Conservation (phyloP, 495 filamentous ascomycete genomes). For the Annulohypoxylon stygium region DNA sequence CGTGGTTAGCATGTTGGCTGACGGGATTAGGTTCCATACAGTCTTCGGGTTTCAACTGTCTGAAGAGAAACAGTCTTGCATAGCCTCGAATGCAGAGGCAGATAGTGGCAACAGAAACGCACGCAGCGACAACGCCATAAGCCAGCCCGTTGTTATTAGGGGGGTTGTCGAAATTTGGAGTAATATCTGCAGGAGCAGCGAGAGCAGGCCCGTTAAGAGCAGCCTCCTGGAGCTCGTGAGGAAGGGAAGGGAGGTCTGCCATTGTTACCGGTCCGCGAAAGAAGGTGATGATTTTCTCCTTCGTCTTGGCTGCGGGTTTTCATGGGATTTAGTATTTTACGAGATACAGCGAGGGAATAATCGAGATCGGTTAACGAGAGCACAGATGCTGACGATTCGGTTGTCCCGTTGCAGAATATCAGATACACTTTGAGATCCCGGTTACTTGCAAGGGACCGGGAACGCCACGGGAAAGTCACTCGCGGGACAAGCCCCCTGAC, state of each 20-base stretch:
- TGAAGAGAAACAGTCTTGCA: constrained; percentile 36
- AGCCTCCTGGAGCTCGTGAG: constrained; percentile 35
- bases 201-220: constrained; percentile 47
- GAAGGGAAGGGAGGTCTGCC: constrained; percentile 32
- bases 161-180: constrained; percentile 45
- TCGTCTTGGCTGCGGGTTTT: constrained; percentile 2
- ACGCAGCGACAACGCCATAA: constrained; percentile 32
- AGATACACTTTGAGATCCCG: constrained; percentile 21
- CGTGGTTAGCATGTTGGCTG: not conserved
- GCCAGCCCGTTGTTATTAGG: constrained; percentile 48
- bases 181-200: constrained; percentile 40
- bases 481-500: not conserved
- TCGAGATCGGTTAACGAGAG: constrained; percentile 26
- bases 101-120: constrained; percentile 33
- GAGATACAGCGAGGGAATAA: constrained; percentile 5
- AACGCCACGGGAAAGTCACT: constrained; percentile 8
- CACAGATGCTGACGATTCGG: not conserved
- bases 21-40: constrained; percentile 19
- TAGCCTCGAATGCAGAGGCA: constrained; percentile 42
- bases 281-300: constrained; percentile 22
- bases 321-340: constrained; percentile 25
- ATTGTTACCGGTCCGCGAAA: constrained; percentile 25
- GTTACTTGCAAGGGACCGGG: constrained; percentile 13
- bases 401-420: not conserved
- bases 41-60: constrained; percentile 42